These are phyloP conservation scores for Achaetomium macrosporum DNA, from an alignment of 2,329 filamentous ascomycete genomes.

Conservation along the genomic window DNA sequence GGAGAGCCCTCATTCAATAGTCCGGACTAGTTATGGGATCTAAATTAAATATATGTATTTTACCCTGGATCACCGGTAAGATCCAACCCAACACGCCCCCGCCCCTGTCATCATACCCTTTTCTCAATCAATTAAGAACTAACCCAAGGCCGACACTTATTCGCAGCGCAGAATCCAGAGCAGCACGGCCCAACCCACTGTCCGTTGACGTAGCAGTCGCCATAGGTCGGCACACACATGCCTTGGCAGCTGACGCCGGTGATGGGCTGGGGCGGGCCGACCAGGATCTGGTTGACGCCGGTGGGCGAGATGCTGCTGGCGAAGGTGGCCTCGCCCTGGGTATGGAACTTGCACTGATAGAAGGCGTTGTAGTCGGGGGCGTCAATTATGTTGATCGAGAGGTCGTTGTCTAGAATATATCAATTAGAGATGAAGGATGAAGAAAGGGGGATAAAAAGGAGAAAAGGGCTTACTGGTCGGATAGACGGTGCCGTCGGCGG, in stretches of 20 bases:
- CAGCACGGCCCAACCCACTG: conserved; percentile 37
- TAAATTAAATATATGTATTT: too few species aligned
- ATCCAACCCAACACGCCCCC: neutral
- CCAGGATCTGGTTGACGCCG: conserved; percentile 36
- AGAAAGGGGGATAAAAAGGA: neutral
- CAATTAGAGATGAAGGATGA: neutral
- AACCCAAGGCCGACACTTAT: conserved; percentile 37
- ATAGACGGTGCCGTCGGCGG: conserved; percentile 36
- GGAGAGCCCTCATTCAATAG: too few species aligned
- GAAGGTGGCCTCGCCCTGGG: conserved; percentile 30
- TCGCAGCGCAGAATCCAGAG: conserved; percentile 39
- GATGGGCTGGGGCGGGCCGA: conserved; percentile 42
- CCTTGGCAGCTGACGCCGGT: conserved; percentile 38
- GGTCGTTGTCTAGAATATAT: conserved; percentile 31
- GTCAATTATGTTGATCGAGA: conserved; percentile 28
- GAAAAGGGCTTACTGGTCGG: conserved; percentile 30
- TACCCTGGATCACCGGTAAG: too few species aligned
- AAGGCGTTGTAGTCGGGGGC: conserved; percentile 40
- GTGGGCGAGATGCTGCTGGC: conserved; percentile 27
- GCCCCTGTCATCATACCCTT: neutral
- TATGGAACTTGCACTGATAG: conserved; percentile 40
- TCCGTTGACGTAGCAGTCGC: conserved; percentile 34
- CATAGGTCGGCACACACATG: conserved; percentile 37
- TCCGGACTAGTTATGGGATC: too few species aligned
- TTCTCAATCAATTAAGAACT: conserved; percentile 4